Base-by-base conservation (phyloP, 2,329 filamentous ascomycete genomes). In the Lasiodiplodia sp. region DNA sequence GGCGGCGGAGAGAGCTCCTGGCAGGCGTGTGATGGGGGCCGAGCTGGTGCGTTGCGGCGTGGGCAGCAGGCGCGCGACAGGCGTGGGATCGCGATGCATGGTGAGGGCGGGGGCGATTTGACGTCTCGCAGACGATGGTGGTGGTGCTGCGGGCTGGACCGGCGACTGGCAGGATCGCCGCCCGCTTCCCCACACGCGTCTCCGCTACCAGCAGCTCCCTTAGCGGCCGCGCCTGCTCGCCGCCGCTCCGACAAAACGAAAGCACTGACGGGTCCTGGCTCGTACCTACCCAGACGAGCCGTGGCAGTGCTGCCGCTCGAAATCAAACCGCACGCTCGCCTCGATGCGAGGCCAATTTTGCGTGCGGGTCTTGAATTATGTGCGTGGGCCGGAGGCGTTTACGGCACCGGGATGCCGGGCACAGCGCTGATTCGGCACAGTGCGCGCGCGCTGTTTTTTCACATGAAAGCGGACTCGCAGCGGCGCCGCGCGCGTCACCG, bases 141-240 rank as follows among this genome's bases (percentile, higher is more conserved):
- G 58, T 51, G 25, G 23, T 51, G 40, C 16, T 63, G 56, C 34
- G 34, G 56, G 56, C 34, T 38, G 34, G 56, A 16, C 31, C 55
- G 18, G 55, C 55, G 37, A 60, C 38, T 47, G 25, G 56, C 25
- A 58, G 57, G 57, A 62, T 62, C 53, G 31, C 53, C 53, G 53
- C 18, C 34, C 38, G 25, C 44, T 63, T 63, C 58, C 58, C 58
- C 58, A 63, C 56, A 58, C 37, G 25, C 44, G 18, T 49, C 23
- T 10, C 58, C 58, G 40, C 58, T 63, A 47, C 44, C 44, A 47
- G 18, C 44, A 63, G 28, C 28, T 28, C 40, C 58, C 25, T 12
- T 51, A 49, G 58, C 58, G 40, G 58, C 31, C 58, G 40, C 40
- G 57, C 57, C 25, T 34, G 21, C 34, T 23, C 37, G 53, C 40